Conservation (phyloP, 2,329 filamentous ascomycete species). For the Aspergillus melleus region DNA sequence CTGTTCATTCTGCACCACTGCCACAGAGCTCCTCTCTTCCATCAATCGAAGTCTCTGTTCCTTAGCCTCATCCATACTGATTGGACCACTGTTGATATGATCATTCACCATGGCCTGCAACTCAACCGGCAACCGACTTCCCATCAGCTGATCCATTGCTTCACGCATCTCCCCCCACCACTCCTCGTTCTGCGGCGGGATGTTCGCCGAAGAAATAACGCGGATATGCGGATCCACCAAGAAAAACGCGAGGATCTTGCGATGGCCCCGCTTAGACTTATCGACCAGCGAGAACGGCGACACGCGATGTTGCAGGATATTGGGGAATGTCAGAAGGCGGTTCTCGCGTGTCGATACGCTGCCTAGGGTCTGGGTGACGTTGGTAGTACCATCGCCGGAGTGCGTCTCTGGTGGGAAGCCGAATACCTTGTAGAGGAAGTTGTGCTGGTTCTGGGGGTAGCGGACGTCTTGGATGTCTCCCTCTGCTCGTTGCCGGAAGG, state of each 20-base stretch:
- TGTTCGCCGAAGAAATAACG: slow-evolving; percentile 54
- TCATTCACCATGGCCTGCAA: slow-evolving; percentile 30
- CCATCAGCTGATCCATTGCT: slow-evolving; percentile 12
- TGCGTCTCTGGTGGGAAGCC: slow-evolving; percentile 2
- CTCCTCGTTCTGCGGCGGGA: slow-evolving; percentile 51
- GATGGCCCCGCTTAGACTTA: slow-evolving; percentile 53
- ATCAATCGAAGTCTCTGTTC: slow-evolving; percentile 40
- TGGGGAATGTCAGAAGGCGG: slow-evolving; percentile 12
- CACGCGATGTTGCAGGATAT: slow-evolving; percentile 52
- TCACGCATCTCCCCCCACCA: slow-evolving; percentile 41
- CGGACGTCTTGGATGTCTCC: not conserved
- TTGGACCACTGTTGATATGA: slow-evolving; percentile 20
- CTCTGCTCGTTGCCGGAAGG: slow-evolving; percentile 47
- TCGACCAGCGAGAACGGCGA: slow-evolving; percentile 53
- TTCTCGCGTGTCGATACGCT: slow-evolving; percentile 6
- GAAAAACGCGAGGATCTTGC: slow-evolving; percentile 59
- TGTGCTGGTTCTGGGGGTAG: slow-evolving; percentile 3
- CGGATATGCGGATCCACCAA: slow-evolving; percentile 57
- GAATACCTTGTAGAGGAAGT: slow-evolving; percentile 2
- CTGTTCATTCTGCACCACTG: slow-evolving; percentile 7
- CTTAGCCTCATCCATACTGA: slow-evolving; percentile 41
- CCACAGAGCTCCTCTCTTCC: slow-evolving; percentile 33
- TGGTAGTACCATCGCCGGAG: slow-evolving; percentile 10
- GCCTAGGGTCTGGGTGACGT: slow-evolving; percentile 14
- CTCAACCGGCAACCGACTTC: slow-evolving; percentile 18